A percentile compares a stretch with the other conserved stretches of the same genome.
phyloP scores from a whole-genome alignment of 345 rosid species.

The Combretum micranthum region DNA sequence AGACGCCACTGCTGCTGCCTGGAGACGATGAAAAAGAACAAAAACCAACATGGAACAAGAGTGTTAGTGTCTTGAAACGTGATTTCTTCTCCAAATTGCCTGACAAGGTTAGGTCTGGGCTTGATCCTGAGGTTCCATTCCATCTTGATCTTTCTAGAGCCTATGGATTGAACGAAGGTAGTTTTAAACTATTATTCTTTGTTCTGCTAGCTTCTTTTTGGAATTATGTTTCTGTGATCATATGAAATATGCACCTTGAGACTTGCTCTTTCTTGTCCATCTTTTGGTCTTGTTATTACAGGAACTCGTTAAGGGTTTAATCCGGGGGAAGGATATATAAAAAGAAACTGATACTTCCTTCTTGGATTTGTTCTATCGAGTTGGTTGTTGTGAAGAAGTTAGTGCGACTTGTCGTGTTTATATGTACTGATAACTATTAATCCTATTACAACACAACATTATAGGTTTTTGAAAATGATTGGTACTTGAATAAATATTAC shows the following conservation, averaged over 20 bases:
- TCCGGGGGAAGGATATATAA: too few species aligned
- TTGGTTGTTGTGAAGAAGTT: too few species aligned
- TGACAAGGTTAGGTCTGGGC: conserved; percentile 21
- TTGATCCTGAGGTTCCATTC: conserved; percentile 28
- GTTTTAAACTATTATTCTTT: not conserved
- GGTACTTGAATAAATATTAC: too few species aligned
- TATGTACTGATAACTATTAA: too few species aligned
- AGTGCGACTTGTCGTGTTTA: too few species aligned
- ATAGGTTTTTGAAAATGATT: too few species aligned
- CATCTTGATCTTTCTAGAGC: conserved; percentile 20
- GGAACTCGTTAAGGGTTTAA: too few species aligned
- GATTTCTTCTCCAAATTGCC: conserved; percentile 30
- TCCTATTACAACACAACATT: too few species aligned
- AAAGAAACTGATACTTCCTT: too few species aligned
- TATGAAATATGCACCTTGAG: not conserved
- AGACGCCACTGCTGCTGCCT: not conserved
- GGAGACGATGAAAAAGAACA: not conserved
- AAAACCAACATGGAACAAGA: not conserved
- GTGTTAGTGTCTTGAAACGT: conserved; percentile 9
- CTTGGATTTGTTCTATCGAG: too few species aligned
- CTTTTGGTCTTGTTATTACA: too few species aligned
- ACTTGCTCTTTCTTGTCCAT: too few species aligned
- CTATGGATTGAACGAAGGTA: conserved; percentile 22
- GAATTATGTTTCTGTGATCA: not conserved
- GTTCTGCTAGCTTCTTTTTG: not conserved